These are phyloP conservation scores for Aspergillus fijiensis DNA, from an alignment of 2,329 filamentous ascomycete genomes.

Conservation along the genomic window DNA sequence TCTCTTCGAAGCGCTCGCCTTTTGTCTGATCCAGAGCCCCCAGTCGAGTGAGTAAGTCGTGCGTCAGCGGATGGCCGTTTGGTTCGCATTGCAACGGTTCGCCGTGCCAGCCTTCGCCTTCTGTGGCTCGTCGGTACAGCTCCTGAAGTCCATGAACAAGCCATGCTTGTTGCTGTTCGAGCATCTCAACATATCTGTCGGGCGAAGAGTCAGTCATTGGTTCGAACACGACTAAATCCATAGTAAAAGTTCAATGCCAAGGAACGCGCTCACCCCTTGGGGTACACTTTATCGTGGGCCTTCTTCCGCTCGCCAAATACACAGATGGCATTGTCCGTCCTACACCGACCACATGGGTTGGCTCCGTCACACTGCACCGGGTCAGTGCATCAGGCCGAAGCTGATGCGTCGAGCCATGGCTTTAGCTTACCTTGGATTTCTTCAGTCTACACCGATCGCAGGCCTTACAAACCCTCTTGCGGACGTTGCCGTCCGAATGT, in stretches of 20 bases:
- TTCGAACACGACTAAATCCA: neutral
- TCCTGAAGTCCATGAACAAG: conserved; percentile 62
- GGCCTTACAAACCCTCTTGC: conserved; percentile 66
- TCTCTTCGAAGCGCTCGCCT: conserved; percentile 60
- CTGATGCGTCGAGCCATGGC: conserved; percentile 13
- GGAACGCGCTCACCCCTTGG: conserved; percentile 58
- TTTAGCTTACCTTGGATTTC: conserved; percentile 60
- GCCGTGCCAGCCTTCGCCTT: conserved; percentile 58
- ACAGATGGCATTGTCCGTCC: conserved; percentile 64
- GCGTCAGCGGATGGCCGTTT: conserved; percentile 60
- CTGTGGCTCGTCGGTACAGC: conserved; percentile 55
- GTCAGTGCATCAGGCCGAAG: conserved; percentile 27
- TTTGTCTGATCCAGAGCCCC: conserved; percentile 55
- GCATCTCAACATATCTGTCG: conserved; percentile 63
- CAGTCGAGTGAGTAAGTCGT: conserved; percentile 62
- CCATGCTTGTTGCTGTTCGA: conserved; percentile 64
- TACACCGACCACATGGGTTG: conserved; percentile 61
- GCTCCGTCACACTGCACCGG: conserved; percentile 57
- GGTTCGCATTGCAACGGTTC: conserved; percentile 51
- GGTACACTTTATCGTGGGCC: conserved; percentile 66
- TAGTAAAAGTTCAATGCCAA: conserved; percentile 3
- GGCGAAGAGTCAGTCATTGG: conserved; percentile 1
- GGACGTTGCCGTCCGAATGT: conserved; percentile 48
- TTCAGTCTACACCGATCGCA: conserved; percentile 66
- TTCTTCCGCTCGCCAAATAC: conserved; percentile 66